These are phyloP conservation scores for Mortierella sp. DNA, from an alignment of 371 early-diverging fungal species.

Conservation along the genomic window DNA sequence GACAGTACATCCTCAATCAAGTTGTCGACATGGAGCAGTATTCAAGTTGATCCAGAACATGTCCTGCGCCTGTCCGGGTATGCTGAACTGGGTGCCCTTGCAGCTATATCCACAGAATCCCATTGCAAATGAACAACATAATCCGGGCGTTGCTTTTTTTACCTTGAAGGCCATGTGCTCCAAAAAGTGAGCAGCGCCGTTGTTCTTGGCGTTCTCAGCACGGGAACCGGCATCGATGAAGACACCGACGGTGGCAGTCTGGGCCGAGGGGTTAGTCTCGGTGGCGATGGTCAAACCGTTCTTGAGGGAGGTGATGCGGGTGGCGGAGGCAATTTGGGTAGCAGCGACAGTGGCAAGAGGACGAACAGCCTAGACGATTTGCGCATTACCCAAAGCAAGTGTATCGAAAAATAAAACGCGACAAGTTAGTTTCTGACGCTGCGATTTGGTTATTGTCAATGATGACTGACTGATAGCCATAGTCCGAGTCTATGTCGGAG, in stretches of 20 bases:
- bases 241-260: constrained; percentile 98
- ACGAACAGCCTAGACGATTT: constrained; percentile 61
- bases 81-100: neutral
- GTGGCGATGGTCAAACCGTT: constrained; percentile 98
- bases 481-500: neutral
- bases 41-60: neutral
- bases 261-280: constrained; percentile 90
- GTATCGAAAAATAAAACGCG: neutral
- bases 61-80: neutral
- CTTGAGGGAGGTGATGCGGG: constrained; percentile 85
- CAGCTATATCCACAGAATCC: neutral
- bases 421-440: neutral
- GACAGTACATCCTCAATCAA: neutral
- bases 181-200: constrained; percentile 97
- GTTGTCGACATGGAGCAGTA: neutral
- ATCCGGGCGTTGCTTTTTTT: constrained; percentile 8
- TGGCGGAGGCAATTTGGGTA: constrained; percentile 64
- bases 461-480: neutral
- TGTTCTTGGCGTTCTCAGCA: constrained; percentile 90
- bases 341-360: constrained; percentile 69
- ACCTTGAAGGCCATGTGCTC: constrained; percentile 99
- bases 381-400: neutral
- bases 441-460: neutral
- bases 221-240: constrained; percentile 98
- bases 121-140: neutral